Conservation (phyloP, 1,139 yeast genomes). For the Saccharomyces uvarum region DNA sequence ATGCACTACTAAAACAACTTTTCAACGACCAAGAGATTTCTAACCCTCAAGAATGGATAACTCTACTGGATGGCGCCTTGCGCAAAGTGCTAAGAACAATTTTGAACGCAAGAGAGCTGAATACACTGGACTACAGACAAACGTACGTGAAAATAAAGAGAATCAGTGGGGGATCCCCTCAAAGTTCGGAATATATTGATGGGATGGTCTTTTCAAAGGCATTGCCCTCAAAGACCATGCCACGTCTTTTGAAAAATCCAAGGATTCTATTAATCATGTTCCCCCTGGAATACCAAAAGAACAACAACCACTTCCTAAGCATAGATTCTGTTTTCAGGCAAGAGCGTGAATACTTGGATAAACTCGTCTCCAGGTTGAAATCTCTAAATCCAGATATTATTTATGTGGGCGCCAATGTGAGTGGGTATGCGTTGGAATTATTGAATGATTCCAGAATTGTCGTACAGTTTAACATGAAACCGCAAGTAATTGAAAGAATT, state of each 20-base stretch:
- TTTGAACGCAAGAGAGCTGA: conserved; percentile 53
- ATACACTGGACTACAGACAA: conserved; percentile 76
- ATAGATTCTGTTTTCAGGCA: conserved; percentile 81
- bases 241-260: conserved; percentile 54
- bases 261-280: conserved; percentile 77
- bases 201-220: conserved; percentile 84
- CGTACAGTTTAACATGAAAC: conserved; percentile 73
- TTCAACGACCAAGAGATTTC: conserved; percentile 59
- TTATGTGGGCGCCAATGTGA: conserved; percentile 71
- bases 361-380: conserved; percentile 69
- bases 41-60: conserved; percentile 50
- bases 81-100: conserved; percentile 42
- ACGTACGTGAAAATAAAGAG: conserved; percentile 75
- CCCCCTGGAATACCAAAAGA: conserved; percentile 77
- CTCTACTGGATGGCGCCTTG: conserved; percentile 41
- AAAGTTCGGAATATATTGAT: conserved; percentile 55
- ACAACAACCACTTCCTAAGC: conserved; percentile 66
- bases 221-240: conserved; percentile 78
- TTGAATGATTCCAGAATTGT: conserved; percentile 70
- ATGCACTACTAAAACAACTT: conserved; percentile 45
- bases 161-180: conserved; percentile 63
- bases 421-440: conserved; percentile 72
- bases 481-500: conserved; percentile 72
- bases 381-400: conserved; percentile 75
- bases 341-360: conserved; percentile 75